phyloP scores from a whole-genome alignment of 768 basidiomycete genomes.

The Candolleomyces aberdarensis region DNA sequence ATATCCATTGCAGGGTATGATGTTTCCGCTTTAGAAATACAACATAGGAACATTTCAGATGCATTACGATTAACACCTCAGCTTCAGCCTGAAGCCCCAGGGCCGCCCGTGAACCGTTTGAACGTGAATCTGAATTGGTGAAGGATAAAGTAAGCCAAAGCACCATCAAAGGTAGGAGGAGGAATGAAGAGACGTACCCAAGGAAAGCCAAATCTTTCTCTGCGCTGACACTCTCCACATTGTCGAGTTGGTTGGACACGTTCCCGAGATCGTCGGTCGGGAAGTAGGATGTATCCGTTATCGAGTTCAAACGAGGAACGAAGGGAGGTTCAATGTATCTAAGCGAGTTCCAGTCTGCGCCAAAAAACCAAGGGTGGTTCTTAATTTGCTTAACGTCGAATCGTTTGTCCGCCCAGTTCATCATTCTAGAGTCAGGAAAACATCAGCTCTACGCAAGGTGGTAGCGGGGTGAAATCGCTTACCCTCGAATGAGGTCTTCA shows the following conservation, averaged over 20 bases:
- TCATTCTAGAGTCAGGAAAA: conserved; percentile 52
- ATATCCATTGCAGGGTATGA: neutral
- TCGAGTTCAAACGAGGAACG: conserved; percentile 87
- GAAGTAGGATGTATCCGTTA: conserved; percentile 96
- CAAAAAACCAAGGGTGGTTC: conserved; percentile 89
- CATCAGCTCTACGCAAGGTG: neutral
- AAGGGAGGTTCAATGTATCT: conserved; percentile 95
- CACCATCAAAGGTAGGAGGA: neutral
- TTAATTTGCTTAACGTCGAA: conserved; percentile 86
- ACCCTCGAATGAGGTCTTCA: conserved; percentile 87
- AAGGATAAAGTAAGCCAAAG: conserved; percentile 8
- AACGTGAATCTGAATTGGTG: conserved; percentile 65
- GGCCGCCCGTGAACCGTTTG: conserved; percentile 62
- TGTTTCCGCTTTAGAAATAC: conserved; percentile 8
- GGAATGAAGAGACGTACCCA: conserved; percentile 38
- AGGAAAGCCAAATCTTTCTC: conserved; percentile 70
- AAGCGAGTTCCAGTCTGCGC: conserved; percentile 91
- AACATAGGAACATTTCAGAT: conserved; percentile 1
- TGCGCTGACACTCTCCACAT: conserved; percentile 58
- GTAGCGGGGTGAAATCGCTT: conserved; percentile 17
- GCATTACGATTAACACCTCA: neutral
- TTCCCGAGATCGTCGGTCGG: conserved; percentile 89
- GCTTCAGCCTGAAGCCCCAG: conserved; percentile 24
- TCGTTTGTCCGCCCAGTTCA: conserved; percentile 78
- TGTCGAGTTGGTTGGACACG: conserved; percentile 56